Evolutionary conservation across 2,329 filamentous ascomycete genomes (phyloP).

Genomic region (Diaporthe ilicicola): DNA sequence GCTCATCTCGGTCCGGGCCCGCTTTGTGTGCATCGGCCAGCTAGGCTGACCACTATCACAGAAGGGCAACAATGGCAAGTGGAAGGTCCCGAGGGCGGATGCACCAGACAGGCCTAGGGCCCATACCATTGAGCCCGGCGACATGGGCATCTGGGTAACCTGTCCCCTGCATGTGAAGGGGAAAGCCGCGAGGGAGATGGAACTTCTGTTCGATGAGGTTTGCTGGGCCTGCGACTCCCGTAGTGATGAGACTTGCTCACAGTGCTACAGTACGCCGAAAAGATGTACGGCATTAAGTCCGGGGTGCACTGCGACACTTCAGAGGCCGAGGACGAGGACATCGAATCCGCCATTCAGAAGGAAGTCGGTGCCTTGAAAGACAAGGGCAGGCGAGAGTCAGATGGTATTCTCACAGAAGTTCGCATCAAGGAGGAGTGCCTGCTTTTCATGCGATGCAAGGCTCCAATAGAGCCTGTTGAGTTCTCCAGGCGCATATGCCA

Average conservation of each 20-base stretch:
- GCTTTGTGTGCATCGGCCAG: neutral
- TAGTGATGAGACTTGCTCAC: slow-evolving; percentile 30
- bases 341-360: slow-evolving; percentile 76
- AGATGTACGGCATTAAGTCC: slow-evolving; percentile 62
- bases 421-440: slow-evolving; percentile 68
- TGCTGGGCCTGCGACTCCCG: slow-evolving; percentile 35
- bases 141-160: slow-evolving; percentile 80
- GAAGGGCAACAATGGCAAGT: slow-evolving; percentile 64
- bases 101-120: slow-evolving; percentile 50
- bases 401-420: slow-evolving; percentile 61
- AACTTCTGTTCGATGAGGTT: slow-evolving; percentile 72
- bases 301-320: slow-evolving; percentile 47
- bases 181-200: slow-evolving; percentile 74
- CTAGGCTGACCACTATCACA: slow-evolving; percentile 37
- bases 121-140: slow-evolving; percentile 68
- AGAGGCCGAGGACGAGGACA: slow-evolving; percentile 64
- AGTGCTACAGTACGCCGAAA: slow-evolving; percentile 68
- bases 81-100: slow-evolving; percentile 67
- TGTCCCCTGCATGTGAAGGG: slow-evolving; percentile 77
- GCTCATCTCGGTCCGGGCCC: neutral
- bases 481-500: slow-evolving; percentile 64
- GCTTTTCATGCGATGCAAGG: slow-evolving; percentile 66
- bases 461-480: slow-evolving; percentile 63
- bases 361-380: slow-evolving; percentile 73
- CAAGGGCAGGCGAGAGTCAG: slow-evolving; percentile 49